Evolutionary conservation across 805 yeast genomes (phyloP).

Genomic region (Brettanomyces sp.): DNA sequence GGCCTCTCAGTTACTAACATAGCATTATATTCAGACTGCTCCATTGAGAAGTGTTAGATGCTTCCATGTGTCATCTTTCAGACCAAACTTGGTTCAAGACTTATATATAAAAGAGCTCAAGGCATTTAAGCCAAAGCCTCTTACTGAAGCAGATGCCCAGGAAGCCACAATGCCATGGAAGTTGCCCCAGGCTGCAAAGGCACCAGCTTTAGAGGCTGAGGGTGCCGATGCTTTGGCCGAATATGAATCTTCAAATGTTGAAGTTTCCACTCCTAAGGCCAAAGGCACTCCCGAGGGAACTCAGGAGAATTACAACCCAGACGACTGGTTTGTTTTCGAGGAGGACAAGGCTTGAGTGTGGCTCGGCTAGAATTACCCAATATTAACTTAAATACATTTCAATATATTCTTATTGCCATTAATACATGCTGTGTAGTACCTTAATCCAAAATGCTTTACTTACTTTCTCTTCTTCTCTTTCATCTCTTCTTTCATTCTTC

Average conservation of each 20-base stretch:
- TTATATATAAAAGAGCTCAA: constrained; percentile 81
- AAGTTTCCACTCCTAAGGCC: constrained; percentile 48
- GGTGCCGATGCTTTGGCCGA: constrained; percentile 56
- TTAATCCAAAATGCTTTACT: constrained; percentile 2
- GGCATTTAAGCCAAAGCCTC: constrained; percentile 77
- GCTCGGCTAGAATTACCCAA: background rate
- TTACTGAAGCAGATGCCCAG: constrained; percentile 66
- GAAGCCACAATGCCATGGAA: constrained; percentile 76
- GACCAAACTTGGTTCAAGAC: constrained; percentile 60
- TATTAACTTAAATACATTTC: background rate
- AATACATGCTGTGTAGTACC: background rate
- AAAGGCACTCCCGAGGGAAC: constrained; percentile 25
- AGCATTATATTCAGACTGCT: background rate
- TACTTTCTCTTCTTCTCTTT: constrained; percentile 2
- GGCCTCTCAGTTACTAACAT: background rate
- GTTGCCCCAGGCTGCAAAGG: constrained; percentile 68
- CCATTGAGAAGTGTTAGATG: constrained; percentile 17
- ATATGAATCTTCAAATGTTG: constrained; percentile 67
- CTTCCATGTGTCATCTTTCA: constrained; percentile 18
- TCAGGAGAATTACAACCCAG: constrained; percentile 37
- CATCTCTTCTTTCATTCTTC: background rate
- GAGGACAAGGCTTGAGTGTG: constrained; percentile 36
- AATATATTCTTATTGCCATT: no score
- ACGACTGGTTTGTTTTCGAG: constrained; percentile 77
- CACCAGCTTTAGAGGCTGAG: constrained; percentile 63